Base-by-base conservation (phyloP, 345 rosid species). In the Ceriops zippeliana region DNA sequence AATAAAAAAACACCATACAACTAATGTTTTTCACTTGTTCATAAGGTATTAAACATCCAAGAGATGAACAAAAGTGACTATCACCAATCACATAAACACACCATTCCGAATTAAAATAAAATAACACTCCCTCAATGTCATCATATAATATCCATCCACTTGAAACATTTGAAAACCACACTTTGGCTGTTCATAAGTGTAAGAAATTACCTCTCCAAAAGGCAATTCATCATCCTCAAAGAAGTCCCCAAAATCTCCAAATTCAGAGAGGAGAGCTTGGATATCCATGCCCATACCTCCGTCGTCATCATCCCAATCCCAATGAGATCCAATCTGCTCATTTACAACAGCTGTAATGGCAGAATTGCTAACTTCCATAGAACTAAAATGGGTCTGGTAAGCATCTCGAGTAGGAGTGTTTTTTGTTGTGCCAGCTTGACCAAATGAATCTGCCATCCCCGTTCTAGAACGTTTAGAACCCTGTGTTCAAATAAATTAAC, bases 161-260 rank as follows among this genome's bases (percentile, higher is more conserved):
- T 3, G 16, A 11, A 11, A 42, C 13, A 42, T 13, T 42, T 42
- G 15, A 42, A 42, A 13, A 42, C 4, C 19, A 38, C 15, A 11
- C 47, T 38, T 37, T 11, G 1, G 0, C 24, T n/a, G 30, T 54
- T 22, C 10, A 8, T 2, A 58, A 66, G 56, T 53, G 62, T 21
- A 70, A 28, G 67, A 69, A 66, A 68, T 77, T 88, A 95, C 99
- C 97, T 95, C 99, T 81, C 99, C 99, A 70, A 95, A 95, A 80
- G 98, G 98, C 72, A 95, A 77, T 42, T 74, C 88, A 61, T 95
- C 99, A 67, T 87, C 90, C 82, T 88, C 96, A 59, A 95, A 95
- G 83, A 95, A 95, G 83, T 92, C 98, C 34, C 97, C 97, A 74
- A 95, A 95, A 80, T 92, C 99, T 76, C 99, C 99, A 78, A 95